These are phyloP conservation scores for Aspergillus eucalypticola DNA, from an alignment of 2,329 filamentous ascomycete genomes.

Conservation along the genomic window DNA sequence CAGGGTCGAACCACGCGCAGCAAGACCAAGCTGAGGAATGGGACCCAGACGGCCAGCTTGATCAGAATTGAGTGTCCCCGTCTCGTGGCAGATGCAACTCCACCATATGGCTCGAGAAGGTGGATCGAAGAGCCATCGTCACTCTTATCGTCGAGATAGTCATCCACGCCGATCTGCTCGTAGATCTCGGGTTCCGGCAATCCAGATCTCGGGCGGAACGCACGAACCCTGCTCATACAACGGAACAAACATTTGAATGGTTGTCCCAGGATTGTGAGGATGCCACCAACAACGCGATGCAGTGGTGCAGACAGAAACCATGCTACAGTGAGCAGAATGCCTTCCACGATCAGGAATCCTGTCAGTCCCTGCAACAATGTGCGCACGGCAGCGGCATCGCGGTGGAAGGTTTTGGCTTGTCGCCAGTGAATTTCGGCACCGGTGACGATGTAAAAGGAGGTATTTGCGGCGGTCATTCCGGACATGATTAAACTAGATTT, in stretches of 20 bases:
- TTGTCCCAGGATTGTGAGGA: slow-evolving; percentile 28
- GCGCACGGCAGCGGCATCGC: slow-evolving; percentile 35
- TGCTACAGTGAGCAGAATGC: slow-evolving; percentile 26
- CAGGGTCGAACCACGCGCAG: slow-evolving; percentile 31
- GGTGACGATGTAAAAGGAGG: slow-evolving; percentile 36
- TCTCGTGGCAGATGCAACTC: slow-evolving; percentile 4
- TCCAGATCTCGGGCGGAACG: slow-evolving; percentile 9
- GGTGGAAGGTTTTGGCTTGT: slow-evolving; percentile 34
- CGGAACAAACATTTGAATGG: slow-evolving; percentile 21
- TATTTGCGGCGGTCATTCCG: slow-evolving; percentile 36
- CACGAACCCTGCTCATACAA: slow-evolving; percentile 12
- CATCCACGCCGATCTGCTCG: slow-evolving; percentile 27
- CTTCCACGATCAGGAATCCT: slow-evolving; percentile 35
- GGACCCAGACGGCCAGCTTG: slow-evolving; percentile 24
- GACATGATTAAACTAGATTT: slow-evolving; percentile 31
- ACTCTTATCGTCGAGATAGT: slow-evolving; percentile 26
- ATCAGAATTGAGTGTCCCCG: slow-evolving; percentile 14
- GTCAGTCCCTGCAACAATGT: slow-evolving; percentile 36
- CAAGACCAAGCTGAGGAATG: slow-evolving; percentile 23
- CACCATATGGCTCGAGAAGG: slow-evolving; percentile 16
- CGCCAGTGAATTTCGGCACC: slow-evolving; percentile 42
- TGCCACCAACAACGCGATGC: slow-evolving; percentile 27
- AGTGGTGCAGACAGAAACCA: slow-evolving; percentile 28
- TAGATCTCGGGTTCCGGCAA: slow-evolving; percentile 24
- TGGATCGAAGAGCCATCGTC: slow-evolving; percentile 25